These are phyloP conservation scores for Plasmodium gonderi DNA, from an alignment of 169 alveolate species.

Conservation along the genomic window DNA sequence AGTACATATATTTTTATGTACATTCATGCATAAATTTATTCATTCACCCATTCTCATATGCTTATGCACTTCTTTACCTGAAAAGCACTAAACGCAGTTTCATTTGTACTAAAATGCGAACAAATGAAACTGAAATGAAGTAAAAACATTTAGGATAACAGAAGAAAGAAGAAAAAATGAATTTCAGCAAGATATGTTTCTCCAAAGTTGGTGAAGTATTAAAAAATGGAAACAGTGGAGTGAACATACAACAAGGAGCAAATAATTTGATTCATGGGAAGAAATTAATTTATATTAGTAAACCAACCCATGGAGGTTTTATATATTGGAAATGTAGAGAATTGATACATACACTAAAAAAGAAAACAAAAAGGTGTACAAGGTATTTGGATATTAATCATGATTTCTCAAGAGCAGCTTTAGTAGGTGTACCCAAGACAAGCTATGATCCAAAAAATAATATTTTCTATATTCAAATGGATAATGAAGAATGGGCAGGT, in stretches of 20 bases:
- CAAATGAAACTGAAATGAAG: neutral
- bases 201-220: conserved; percentile 22
- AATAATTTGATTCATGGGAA: neutral
- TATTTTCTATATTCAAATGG: conserved; percentile 83
- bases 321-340: conserved; percentile 81
- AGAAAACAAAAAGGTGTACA: conserved; percentile 74
- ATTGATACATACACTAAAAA: conserved; percentile 52
- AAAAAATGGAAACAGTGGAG: conserved; percentile 37
- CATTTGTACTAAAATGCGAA: neutral
- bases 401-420: conserved; percentile 76
- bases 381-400: conserved; percentile 79
- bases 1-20: neutral
- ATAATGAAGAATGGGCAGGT: conserved; percentile 87
- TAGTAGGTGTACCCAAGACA: conserved; percentile 85
- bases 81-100: neutral
- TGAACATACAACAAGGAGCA: neutral
- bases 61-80: neutral
- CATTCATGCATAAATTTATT: neutral
- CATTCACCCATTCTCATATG: neutral
- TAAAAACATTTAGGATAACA: neutral
- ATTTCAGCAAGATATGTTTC: conserved; percentile 1
- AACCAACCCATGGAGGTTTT: conserved; percentile 84
- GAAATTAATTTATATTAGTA: conserved; percentile 64
- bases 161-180: neutral
- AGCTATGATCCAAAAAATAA: conserved; percentile 85